Evolutionary conservation across 2,329 filamentous ascomycete species (phyloP), one percentile per base, ranked within the genome.

Genomic region (Westerdykella aurantiaca): DNA sequence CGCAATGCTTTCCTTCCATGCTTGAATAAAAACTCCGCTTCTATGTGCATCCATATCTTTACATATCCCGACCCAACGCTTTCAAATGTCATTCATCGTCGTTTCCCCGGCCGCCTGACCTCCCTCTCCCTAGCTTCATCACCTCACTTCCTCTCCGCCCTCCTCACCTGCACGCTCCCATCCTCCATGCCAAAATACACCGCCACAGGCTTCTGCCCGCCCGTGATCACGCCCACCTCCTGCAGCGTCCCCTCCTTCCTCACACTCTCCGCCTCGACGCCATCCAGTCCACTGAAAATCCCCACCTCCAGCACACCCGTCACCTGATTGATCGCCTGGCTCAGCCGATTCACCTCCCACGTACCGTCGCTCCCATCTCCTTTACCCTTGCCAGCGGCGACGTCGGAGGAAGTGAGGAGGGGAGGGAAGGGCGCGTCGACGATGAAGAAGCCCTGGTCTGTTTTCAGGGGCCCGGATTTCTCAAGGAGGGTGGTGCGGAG

Each of bases 111-210:
- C n/a, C n/a, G n/a, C n/a, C n/a, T n/a, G n/a, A n/a, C n/a, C n/a
- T n/a, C n/a, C n/a, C n/a, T n/a, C n/a, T n/a, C n/a, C n/a, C n/a
- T n/a, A n/a, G n/a, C n/a, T n/a, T n/a, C n/a, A n/a, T n/a, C n/a
- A n/a, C n/a, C 31, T 44, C 31, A 33, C n/a, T 31, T 34, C 34
- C 43, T 37, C 12, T 63, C 51, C 17, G 52, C 51, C 14, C 58
- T 65, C 43, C 63, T 52, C 6, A 70, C 60, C 47, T 66, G 53
- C 11, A 75, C 71, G 44, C 61, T 69, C 10, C 73, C 73, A 48
- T 75, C 86, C 37, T 85, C 79, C 81, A 93, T 86, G 31, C 93
- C 93, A 69, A 97, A 98, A 72, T 97, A 98, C 18, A 88, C 90
- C 22, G 89, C 89, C 11, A 96, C 78, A 0, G 93, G 93, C 71